Evolutionary conservation across 306 rosid genomes (phyloP), one percentile per base, ranked within the genome.

Genomic region (Medicago ruthenica): DNA sequence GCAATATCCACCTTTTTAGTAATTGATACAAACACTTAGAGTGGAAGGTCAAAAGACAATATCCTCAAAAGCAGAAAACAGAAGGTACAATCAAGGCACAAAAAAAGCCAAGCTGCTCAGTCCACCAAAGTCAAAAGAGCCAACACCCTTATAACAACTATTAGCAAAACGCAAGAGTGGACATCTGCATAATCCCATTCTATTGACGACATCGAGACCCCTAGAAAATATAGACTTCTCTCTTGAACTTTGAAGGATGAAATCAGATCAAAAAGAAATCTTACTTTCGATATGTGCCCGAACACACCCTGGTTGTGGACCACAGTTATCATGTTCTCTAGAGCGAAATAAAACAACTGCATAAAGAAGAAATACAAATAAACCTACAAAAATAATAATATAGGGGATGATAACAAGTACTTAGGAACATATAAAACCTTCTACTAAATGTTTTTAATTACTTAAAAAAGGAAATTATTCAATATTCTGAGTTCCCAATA

Each of bases 241-340:
- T 80, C 74, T 72, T 76, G 50, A 71, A 53, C 64, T 74, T 62
- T 39, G 48, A 59, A 72, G 18, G 44, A 78, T 10, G 17, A 34
- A 34, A 70, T 70, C 62, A 73, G 61, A 81, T 71, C 21, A 42
- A 40, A 70, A 74, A 67, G 39, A 45, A 79, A 74, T 81, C 97
- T 86, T 83, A 95, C 99, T 95, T 87, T 95, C 99, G 83, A 95
- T 82, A 89, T 92, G 93, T 51, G 99, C 99, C 80, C 99, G 96
- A 69, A 92, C 99, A 64, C 82, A 89, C 72, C 99, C 99, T 53
- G 99, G 97, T 51, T 89, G 97, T 37, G 99, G 96, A 79, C 99
- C 83, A 75, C 99, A 92, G 72, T 90, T 95, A 78, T 86, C 96
- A 81, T 95, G 99, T 81, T 89, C 97, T 87, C 97, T 87, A 16